Evolutionary conservation across 805 yeast genomes (phyloP), one percentile per base, ranked within the genome.

Genomic region (Metschnikowia corniflorae): DNA sequence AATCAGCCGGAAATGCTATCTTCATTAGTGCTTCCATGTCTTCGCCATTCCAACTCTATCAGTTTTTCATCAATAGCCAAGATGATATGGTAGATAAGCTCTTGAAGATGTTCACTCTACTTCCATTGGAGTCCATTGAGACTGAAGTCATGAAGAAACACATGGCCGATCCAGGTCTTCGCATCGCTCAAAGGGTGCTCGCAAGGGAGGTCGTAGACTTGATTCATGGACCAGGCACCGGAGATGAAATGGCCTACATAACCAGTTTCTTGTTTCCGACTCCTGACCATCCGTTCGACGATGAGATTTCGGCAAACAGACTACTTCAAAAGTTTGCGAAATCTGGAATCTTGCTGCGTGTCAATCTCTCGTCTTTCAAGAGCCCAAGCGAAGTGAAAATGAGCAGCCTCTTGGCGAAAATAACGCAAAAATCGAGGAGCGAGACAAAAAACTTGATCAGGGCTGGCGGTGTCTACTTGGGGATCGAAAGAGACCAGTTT

Each of bases 1-100:
- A 93, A 55, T 84, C 95, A 38, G 96, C 96, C 2, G 97, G 97
- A 0, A 93, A 93, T 65, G 97, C 98, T 0, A 77, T 93, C 2
- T 93, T 93, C 62, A 78, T 93, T 36, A 89, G 83, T 52, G 70
- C 77, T 6, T 58, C 65, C n/a, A 61, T 84, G 40, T 91, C 96
- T 1, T 71, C 85, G 12, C 80, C 95, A 0, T 93, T 76, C 59
- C 83, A 85, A 31, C 61, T 93, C 46, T 93, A 83, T 57, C 97
- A 93, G 53, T 85, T 81, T 55, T 84, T 93, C 60, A 76, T 83
- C 51, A 84, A 85, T 46, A 70, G 82, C 0, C 78, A 84, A 0
- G 97, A 89, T 61, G 80, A 73, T 13, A 89, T 83, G 44, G 80
- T 89, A 3, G 74, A 63, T 23, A 75, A 71, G 47, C 76, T 86